A percentile compares a stretch with the other conserved stretches of the same genome.
Evolutionary conservation across 108 stramenopile genomes (phyloP).

Genomic region (Fistulifera solaris): DNA sequence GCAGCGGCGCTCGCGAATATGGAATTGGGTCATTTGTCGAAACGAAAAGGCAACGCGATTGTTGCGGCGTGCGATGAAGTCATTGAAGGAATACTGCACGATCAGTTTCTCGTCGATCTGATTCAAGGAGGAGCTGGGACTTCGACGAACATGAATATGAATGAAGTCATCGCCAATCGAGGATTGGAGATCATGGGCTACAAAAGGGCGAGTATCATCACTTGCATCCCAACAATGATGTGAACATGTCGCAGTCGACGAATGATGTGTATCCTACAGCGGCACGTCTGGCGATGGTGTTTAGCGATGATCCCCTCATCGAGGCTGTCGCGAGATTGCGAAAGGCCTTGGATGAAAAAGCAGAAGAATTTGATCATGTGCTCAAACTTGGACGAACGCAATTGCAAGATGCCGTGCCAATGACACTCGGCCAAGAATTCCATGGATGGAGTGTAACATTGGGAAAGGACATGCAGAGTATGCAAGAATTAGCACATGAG

Average conservation of each 20-base stretch:
- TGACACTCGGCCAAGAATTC: slow-evolving; percentile 97
- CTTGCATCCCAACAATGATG: slow-evolving; percentile 97
- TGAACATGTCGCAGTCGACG: slow-evolving; percentile 93
- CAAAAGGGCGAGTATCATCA: slow-evolving; percentile 64
- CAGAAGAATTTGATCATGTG: slow-evolving; percentile 60
- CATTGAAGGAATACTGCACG: slow-evolving; percentile 41
- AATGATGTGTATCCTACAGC: slow-evolving; percentile 98
- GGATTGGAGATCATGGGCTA: slow-evolving; percentile 52
- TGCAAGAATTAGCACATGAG: slow-evolving; percentile 27
- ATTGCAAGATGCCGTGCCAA: slow-evolving; percentile 95
- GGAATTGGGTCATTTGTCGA: slow-evolving; percentile 23
- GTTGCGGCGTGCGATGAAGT: slow-evolving; percentile 41
- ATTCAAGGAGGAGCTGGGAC: slow-evolving; percentile 65
- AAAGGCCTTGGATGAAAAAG: slow-evolving; percentile 60
- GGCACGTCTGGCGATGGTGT: slow-evolving; percentile 70
- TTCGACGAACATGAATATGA: slow-evolving; percentile 65
- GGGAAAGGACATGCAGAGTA: slow-evolving; percentile 25
- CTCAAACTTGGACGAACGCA: slow-evolving; percentile 99
- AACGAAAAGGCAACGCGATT: slow-evolving; percentile 31
- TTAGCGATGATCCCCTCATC: slow-evolving; percentile 16
- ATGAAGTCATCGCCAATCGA: slow-evolving; percentile 67
- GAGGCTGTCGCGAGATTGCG: slow-evolving; percentile 68
- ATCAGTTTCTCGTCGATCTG: slow-evolving; percentile 45
- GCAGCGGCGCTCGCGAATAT: slow-evolving; percentile 39
- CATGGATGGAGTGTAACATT: slow-evolving; percentile 39